Conservation (phyloP, 2,329 filamentous ascomycete species). For the Grosmannia clavigera region DNA sequence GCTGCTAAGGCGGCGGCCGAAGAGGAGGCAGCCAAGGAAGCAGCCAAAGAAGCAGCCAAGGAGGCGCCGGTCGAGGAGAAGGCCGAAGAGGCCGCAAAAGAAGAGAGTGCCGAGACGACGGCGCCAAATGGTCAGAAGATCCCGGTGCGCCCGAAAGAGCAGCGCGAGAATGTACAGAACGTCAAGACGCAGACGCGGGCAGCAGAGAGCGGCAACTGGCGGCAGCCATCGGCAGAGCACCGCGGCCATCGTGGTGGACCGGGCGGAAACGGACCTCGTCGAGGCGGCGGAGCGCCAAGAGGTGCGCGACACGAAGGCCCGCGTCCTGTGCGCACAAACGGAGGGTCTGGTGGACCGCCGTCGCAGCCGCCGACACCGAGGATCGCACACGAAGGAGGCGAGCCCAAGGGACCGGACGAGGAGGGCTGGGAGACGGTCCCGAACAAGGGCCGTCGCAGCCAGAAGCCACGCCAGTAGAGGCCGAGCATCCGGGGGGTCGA, state of each 20-base stretch:
- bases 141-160: constrained; percentile 21
- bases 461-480: constrained; percentile 12
- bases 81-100: not conserved
- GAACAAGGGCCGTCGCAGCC: constrained; percentile 25
- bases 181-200: constrained; percentile 45
- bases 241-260: constrained; percentile 33
- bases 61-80: constrained; percentile 2
- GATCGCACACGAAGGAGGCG: constrained; percentile 19
- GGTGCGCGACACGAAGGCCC: constrained; percentile 30
- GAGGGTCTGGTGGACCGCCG: constrained; percentile 22
- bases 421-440: constrained; percentile 54
- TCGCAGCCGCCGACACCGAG: constrained; percentile 19
- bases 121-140: constrained; percentile 9
- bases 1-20: not conserved
- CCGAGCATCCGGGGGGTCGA: no score
- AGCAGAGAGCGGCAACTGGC: constrained; percentile 48
- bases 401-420: constrained; percentile 28
- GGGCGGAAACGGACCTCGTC: constrained; percentile 24
- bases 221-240: constrained; percentile 36
- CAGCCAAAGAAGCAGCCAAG: not conserved
- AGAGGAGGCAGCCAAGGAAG: constrained; percentile 7
- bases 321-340: constrained; percentile 37
- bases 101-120: not conserved
- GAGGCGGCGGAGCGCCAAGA: constrained; percentile 20
- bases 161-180: constrained; percentile 31